Evolutionary conservation across 2,329 filamentous ascomycete species (phyloP), one percentile per base, ranked within the genome.

Genomic region (Apiospora pterosperma): DNA sequence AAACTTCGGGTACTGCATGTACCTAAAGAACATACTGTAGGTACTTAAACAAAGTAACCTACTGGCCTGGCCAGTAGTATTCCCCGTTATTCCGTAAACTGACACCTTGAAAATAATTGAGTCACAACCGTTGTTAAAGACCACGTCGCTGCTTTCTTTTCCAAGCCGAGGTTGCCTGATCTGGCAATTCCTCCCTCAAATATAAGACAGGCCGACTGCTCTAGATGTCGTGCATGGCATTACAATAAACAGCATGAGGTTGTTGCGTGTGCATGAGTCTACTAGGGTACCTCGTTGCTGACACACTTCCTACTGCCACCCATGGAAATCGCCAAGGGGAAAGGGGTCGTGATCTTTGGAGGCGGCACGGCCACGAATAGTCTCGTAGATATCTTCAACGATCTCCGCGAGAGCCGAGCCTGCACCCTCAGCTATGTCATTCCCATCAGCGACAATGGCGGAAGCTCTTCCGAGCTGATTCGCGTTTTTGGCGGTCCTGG

Each of bases 381-480:
- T 72, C 85, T 97, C 5, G 95, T 97, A 44, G 95, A 97, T 75
- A 92, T 97, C 12, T 97, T 97, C 78, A 90, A 86, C 70, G 80
- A 81, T 21, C 82, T 92, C 38, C 82, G 86, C 14, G 78, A 88
- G 67, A 89, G 84, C 70, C 91, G 90, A 67, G 79, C 84, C 44
- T 91, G 90, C 73, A 81, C 85, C 3, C 79, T 96, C 48, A 92
- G 88, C 78, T 96, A 97, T 76, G 88, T 97, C 65, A 97, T 98
- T 62, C 95, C 95, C 39, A 97, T 97, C 75, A 96, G 92, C 69
- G 95, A 98, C 79, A 98, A 98, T 78, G 95, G 95, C 60, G 95
- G 95, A 42, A 96, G 92, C 71, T 96, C 93, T 2, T 97, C 92
- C 55, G 95, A 98, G 80, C 82, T 97, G 72, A 97, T 97, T 69